Evolutionary conservation across 2,329 filamentous ascomycete species (phyloP).

Genomic region (Fusarium coffeatum): DNA sequence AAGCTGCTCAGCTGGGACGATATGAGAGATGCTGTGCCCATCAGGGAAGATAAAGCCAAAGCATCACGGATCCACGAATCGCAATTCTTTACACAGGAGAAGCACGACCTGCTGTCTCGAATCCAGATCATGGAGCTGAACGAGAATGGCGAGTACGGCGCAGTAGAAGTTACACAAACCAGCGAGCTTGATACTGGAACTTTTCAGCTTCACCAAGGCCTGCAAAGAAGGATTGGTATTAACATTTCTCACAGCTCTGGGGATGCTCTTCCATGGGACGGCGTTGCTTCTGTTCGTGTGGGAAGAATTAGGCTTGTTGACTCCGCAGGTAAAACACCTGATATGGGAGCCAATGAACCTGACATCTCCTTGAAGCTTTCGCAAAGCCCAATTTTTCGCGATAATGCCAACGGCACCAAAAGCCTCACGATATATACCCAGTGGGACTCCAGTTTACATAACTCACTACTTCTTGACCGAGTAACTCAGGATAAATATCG

Average conservation of each 20-base stretch:
- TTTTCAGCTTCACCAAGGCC: slow-evolving; percentile 93
- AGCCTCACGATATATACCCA: slow-evolving; percentile 89
- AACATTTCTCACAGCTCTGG: slow-evolving; percentile 93
- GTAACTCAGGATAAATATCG: slow-evolving; percentile 92
- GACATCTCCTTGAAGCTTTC: slow-evolving; percentile 83
- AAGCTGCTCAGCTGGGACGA: slow-evolving; percentile 99
- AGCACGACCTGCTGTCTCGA: slow-evolving; percentile 90
- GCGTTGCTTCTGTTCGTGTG: slow-evolving; percentile 80
- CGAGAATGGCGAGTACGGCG: slow-evolving; percentile 89
- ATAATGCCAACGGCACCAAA: slow-evolving; percentile 89
- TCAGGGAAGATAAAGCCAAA: slow-evolving; percentile 64
- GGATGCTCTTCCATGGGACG: slow-evolving; percentile 88
- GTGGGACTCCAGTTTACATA: slow-evolving; percentile 96
- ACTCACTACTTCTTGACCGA: slow-evolving; percentile 91
- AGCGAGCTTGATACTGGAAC: slow-evolving; percentile 87
- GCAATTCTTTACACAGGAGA: slow-evolving; percentile 92
- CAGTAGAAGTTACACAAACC: slow-evolving; percentile 91
- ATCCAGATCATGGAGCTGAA: slow-evolving; percentile 92
- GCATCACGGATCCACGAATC: slow-evolving; percentile 84
- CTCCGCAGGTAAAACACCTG: slow-evolving; percentile 83
- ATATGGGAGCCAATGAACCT: slow-evolving; percentile 76
- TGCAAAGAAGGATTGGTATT: slow-evolving; percentile 88
- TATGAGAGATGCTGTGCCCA: slow-evolving; percentile 82
- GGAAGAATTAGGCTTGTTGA: slow-evolving; percentile 87
- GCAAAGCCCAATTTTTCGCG: slow-evolving; percentile 80